A percentile compares a stretch with the other conserved stretches of the same genome.
phyloP scores from a whole-genome alignment of 805 yeast genomes.

The Myxozyma monticola region DNA sequence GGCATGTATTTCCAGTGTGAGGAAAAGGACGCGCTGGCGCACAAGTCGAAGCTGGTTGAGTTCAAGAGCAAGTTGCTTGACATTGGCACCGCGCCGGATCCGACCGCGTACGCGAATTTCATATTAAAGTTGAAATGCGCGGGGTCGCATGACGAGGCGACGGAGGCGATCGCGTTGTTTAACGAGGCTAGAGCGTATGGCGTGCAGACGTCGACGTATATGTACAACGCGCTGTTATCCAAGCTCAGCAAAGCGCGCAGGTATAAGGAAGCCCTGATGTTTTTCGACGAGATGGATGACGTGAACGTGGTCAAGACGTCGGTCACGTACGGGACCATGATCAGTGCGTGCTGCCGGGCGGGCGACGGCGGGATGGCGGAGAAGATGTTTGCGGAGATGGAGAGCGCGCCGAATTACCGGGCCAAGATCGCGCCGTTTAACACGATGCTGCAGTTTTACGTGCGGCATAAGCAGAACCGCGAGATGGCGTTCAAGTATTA shows the following conservation, averaged over 20 bases:
- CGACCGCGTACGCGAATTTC: constrained; percentile 40
- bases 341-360: constrained; percentile 42
- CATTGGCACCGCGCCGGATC: constrained; percentile 39
- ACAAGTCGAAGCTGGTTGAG: constrained; percentile 29
- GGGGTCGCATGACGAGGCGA: constrained; percentile 38
- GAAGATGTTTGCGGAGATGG: constrained; percentile 41
- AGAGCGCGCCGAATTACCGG: constrained; percentile 34
- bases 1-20: constrained; percentile 33
- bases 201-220: constrained; percentile 38
- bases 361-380: constrained; percentile 39
- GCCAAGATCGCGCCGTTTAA: constrained; percentile 43
- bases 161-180: constrained; percentile 38
- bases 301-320: constrained; percentile 33
- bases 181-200: constrained; percentile 36
- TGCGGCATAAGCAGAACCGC: constrained; percentile 38
- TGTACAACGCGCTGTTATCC: constrained; percentile 41
- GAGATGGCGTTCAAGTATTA: constrained; percentile 39
- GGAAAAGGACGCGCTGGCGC: constrained; percentile 29
- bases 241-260: constrained; percentile 43
- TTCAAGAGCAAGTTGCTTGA: constrained; percentile 35
- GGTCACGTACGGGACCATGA: constrained; percentile 44
- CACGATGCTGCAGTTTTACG: constrained; percentile 42
- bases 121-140: constrained; percentile 34
- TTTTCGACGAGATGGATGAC: constrained; percentile 39
- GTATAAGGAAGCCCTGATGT: constrained; percentile 37